Conservation (phyloP, 2,329 filamentous ascomycete species). For the Bipolaris gigantea region DNA sequence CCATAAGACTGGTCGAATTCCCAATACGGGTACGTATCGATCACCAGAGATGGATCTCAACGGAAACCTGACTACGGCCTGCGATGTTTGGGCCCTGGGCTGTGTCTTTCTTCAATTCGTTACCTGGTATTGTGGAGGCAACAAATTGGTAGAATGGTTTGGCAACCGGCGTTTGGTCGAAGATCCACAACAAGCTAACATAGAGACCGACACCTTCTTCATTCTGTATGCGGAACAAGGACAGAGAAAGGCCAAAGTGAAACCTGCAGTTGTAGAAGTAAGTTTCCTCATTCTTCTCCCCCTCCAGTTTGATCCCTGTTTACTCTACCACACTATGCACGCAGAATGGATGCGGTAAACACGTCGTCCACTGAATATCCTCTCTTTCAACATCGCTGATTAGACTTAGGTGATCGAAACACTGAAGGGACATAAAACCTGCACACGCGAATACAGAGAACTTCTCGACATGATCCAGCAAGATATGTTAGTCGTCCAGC, state of each 20-base stretch:
- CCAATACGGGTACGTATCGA: conserved; percentile 37
- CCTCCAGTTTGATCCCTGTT: background rate
- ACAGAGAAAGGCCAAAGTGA: background rate
- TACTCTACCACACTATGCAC: background rate
- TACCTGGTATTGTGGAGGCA: conserved; percentile 26
- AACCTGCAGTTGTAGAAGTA: conserved; percentile 1
- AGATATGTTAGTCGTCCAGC: conserved; percentile 1
- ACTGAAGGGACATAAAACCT: background rate
- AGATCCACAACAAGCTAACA: background rate
- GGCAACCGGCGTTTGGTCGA: background rate
- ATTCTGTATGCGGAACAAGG: background rate
- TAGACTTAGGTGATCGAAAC: background rate
- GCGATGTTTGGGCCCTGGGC: conserved; percentile 42
- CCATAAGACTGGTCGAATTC: background rate
- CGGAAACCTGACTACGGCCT: conserved; percentile 25
- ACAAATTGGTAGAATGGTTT: background rate
- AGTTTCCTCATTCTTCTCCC: background rate
- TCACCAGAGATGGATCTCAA: conserved; percentile 44
- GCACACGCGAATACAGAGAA: background rate
- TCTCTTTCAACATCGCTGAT: background rate
- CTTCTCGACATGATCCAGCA: conserved; percentile 1
- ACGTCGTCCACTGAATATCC: background rate
- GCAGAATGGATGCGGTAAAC: background rate
- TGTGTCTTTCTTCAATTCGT: conserved; percentile 36
- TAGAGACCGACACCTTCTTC: background rate